Evolutionary conservation across 2,329 filamentous ascomycete genomes (phyloP), one percentile per base, ranked within the genome.

Genomic region (Sporothrix pseudoabietina): DNA sequence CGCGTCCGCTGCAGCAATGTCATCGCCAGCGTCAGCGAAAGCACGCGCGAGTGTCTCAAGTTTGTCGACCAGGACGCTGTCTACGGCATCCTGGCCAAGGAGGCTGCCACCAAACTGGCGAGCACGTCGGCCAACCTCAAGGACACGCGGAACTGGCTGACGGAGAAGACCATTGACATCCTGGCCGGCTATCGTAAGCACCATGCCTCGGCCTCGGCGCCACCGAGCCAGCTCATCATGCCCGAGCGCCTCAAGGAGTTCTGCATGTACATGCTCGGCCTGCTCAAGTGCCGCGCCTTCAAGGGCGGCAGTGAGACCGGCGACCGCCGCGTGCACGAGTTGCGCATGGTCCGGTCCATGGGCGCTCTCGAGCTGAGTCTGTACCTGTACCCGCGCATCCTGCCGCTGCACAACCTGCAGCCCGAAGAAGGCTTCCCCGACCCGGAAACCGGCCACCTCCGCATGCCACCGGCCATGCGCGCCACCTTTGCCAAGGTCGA

Each of bases 61-160:
- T 96, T 94, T 80, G 91, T 98, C 55, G 96, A 99, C 79, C 95
- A 99, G 81, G 96, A 99, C 81, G 94, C 96, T 7, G 93, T 99
- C 32, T 88, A 95, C 74, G 89, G 89, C 52, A 89, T 98, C 73
- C 89, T 99, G 74, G 94, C 95, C 63, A 98, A 98, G 84, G 95
- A 99, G 81, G 94, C 94, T 54, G 92, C 94, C 55, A 91, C 92
- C n/a, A 94, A 94, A 81, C 90, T 97, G 77, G 86, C 90, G 6
- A 86, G 86, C 12, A 87, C 81, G 83, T 97, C 85, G 82, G 90
- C 81, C 85, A 86, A 89, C 6, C 86, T 98, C 72, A 97, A 97
- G 79, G 95, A 98, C 74, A 91, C 97, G 73, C 89, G 96, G 19
- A 89, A 90, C 74, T 90, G 89, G 73, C 85, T 99, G 44, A 94